Percentiles rank a stretch among this genome's conserved stretches.
phyloP scores from a whole-genome alignment of 768 basidiomycete species.

The Suillus luteus region DNA sequence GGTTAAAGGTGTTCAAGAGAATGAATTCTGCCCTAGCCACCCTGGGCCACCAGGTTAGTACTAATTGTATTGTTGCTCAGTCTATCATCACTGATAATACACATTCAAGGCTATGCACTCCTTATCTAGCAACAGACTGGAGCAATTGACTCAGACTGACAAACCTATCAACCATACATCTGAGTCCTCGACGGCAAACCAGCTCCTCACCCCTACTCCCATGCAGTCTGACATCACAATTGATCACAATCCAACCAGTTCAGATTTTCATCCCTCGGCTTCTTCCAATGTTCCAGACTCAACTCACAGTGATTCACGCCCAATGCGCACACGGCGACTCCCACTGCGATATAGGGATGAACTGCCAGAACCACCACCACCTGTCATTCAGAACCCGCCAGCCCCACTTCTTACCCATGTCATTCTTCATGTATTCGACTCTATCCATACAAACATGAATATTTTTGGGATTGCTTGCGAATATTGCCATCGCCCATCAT shows the following conservation, averaged over 20 bases:
- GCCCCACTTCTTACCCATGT: neutral
- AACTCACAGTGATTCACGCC: neutral
- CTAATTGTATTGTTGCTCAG: too few relatives aligned
- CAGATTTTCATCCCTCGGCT: neutral
- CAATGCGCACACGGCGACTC: neutral
- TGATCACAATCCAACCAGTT: neutral
- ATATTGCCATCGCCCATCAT: neutral
- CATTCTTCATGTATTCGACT: neutral
- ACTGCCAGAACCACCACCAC: neutral
- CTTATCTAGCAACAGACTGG: too few relatives aligned
- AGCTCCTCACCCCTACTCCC: neutral
- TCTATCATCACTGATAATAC: neutral
- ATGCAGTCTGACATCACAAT: neutral
- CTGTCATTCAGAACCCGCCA: neutral
- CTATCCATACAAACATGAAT: neutral
- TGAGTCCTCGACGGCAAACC: neutral
- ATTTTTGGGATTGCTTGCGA: neutral
- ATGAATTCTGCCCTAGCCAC: neutral
- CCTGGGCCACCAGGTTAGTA: too few relatives aligned
- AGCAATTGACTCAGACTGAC: too few relatives aligned
- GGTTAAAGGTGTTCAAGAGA: too few relatives aligned
- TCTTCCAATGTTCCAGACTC: neutral
- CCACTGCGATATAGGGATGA: neutral
- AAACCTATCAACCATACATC: neutral
- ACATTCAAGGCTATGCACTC: neutral